Evolutionary conservation across 2,329 filamentous ascomycete species (phyloP).

Genomic region (Colletotrichum australisinense): DNA sequence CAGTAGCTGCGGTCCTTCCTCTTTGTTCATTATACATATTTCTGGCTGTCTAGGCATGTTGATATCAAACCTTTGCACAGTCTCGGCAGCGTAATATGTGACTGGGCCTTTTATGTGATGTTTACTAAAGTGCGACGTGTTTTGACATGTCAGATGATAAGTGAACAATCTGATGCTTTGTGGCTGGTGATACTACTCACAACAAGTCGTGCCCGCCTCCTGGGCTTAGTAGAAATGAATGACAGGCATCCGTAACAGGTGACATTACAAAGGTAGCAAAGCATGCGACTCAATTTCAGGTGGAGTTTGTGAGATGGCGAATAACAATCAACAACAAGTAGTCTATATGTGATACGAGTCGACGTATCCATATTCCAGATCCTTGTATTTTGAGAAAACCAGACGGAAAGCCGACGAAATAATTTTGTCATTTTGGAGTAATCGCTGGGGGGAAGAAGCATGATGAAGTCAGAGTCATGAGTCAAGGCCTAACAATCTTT

Average conservation of each 20-base stretch:
- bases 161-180: not conserved
- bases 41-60: not conserved
- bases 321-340: not conserved
- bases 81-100: not conserved
- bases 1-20: constrained; percentile 5
- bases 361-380: not conserved
- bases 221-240: not conserved
- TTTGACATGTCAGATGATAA: not conserved
- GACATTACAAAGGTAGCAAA: not conserved
- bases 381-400: not conserved
- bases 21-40: constrained; percentile 14
- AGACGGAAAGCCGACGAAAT: not conserved
- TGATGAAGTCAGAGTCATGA: not conserved
- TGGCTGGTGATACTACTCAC: not conserved
- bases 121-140: not conserved
- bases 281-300: constrained; percentile 1
- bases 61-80: not conserved
- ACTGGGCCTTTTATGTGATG: not conserved
- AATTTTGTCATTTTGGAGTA: not conserved
- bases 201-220: not conserved
- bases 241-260: not conserved
- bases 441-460: not conserved
- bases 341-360: not conserved
- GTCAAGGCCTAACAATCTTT: not conserved
- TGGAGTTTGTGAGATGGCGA: not conserved